Evolutionary conservation across 108 stramenopile genomes (phyloP).

Genomic region (Pseudonitzschia delicatissima): DNA sequence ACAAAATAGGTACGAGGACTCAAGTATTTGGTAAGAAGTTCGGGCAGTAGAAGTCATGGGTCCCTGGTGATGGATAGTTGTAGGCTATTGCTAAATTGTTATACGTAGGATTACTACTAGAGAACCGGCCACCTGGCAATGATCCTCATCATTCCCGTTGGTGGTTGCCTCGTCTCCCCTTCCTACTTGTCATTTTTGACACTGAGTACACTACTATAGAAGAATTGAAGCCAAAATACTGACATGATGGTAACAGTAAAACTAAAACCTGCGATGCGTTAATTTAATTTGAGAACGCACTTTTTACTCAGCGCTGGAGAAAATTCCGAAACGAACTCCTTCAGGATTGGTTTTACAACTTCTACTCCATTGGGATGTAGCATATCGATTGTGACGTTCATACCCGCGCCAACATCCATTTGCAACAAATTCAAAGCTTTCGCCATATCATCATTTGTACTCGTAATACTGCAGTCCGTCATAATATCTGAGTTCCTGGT

Average conservation of each 20-base stretch:
- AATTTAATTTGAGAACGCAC: slow-evolving; percentile 50
- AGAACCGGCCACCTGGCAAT: too few species aligned
- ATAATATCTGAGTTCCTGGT: not conserved
- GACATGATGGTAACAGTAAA: not conserved
- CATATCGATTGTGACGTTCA: slow-evolving; percentile 59
- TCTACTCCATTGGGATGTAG: slow-evolving; percentile 59
- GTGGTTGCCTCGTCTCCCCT: too few species aligned
- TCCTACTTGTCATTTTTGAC: too few species aligned
- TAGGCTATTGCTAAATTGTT: too few species aligned
- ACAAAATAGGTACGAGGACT: too few species aligned
- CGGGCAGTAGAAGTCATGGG: too few species aligned
- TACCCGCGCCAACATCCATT: slow-evolving; percentile 58
- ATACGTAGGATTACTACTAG: too few species aligned
- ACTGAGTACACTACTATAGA: too few species aligned
- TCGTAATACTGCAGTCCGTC: not conserved
- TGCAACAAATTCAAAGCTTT: slow-evolving; percentile 19
- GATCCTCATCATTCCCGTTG: too few species aligned
- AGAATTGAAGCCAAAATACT: too few species aligned
- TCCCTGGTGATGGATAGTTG: too few species aligned
- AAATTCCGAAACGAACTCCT: slow-evolving; percentile 58
- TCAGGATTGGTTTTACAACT: slow-evolving; percentile 58
- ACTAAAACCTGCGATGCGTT: not conserved
- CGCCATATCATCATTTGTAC: slow-evolving; percentile 4
- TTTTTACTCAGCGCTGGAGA: slow-evolving; percentile 43
- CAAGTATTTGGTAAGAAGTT: too few species aligned